phyloP scores from a whole-genome alignment of 169 alveolate genomes.

The Theileria sp. region DNA sequence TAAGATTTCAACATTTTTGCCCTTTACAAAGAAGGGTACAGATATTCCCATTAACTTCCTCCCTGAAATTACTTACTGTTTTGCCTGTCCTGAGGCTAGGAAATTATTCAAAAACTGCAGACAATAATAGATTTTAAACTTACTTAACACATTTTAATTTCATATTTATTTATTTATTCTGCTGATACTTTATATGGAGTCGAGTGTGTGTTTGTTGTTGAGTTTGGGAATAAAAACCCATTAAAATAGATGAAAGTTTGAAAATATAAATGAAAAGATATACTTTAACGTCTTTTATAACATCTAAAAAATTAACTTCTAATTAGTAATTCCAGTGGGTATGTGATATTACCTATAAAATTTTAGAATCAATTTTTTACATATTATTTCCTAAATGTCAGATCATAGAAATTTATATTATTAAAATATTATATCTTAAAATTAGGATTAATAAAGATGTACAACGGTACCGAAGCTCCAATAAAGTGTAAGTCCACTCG shows the following conservation, averaged over 20 bases:
- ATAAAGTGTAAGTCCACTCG: slow-evolving; percentile 31
- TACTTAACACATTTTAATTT: not conserved
- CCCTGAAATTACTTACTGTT: slow-evolving; percentile 74
- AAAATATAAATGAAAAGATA: no score
- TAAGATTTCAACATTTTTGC: slow-evolving; percentile 70
- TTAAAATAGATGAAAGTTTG: no score
- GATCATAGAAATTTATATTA: not conserved
- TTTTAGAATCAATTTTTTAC: no score
- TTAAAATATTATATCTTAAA: not conserved
- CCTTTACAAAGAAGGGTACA: slow-evolving; percentile 20
- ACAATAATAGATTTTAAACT: not conserved
- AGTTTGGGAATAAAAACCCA: not conserved
- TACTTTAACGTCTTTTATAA: not conserved
- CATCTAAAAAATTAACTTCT: no score
- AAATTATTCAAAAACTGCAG: slow-evolving; percentile 49
- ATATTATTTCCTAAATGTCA: not conserved
- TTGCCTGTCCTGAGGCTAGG: slow-evolving; percentile 71
- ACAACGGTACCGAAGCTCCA: slow-evolving; percentile 32
- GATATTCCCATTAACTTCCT: slow-evolving; percentile 49
- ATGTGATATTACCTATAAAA: not conserved
- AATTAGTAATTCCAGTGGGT: not conserved
- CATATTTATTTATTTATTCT: not conserved
- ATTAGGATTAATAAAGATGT: not conserved
- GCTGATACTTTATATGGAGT: not conserved
- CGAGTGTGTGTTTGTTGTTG: not conserved